A percentile compares a stretch with the other conserved stretches of the same genome.
Conservation (phyloP, 2,329 filamentous ascomycete species). For the Hymenoscyphus linearis region DNA sequence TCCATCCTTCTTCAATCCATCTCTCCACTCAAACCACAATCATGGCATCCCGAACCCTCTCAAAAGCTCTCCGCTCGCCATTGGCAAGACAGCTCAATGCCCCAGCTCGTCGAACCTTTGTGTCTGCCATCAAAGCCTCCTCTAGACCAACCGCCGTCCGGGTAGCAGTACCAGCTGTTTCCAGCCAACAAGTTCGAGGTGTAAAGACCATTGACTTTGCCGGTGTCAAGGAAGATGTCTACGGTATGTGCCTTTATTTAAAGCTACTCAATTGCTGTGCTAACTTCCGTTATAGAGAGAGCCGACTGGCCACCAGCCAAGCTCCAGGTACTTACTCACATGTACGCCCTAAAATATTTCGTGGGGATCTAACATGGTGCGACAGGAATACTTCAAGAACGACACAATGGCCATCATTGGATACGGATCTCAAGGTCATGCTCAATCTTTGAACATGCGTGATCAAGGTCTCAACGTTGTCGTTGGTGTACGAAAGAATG, state of each 20-base stretch:
- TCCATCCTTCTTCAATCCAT: constrained; percentile 3
- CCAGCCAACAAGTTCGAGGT: constrained; percentile 62
- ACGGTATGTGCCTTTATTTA: constrained; percentile 53
- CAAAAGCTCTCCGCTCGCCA: constrained; percentile 59
- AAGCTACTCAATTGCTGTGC: not conserved
- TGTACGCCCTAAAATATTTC: constrained; percentile 13
- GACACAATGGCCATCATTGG: constrained; percentile 98
- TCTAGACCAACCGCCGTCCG: constrained; percentile 46
- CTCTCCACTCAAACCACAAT: constrained; percentile 31
- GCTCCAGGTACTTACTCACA: constrained; percentile 68
- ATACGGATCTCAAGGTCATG: constrained; percentile 97
- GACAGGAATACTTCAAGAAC: constrained; percentile 97
- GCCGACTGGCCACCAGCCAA: constrained; percentile 98
- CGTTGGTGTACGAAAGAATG: constrained; percentile 96
- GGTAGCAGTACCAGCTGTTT: constrained; percentile 38
- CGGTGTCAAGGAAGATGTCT: constrained; percentile 86
- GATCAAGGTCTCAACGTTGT: constrained; percentile 99
- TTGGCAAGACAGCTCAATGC: constrained; percentile 59
- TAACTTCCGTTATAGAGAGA: constrained; percentile 60
- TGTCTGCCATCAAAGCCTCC: constrained; percentile 52
- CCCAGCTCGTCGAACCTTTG: constrained; percentile 57
- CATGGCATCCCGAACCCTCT: constrained; percentile 76
- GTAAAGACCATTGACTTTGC: constrained; percentile 99
- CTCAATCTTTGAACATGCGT: constrained; percentile 98
- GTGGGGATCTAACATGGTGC: constrained; percentile 19